These are phyloP conservation scores for Luffa acutangula DNA, from an alignment of 306 rosid species.

Conservation along the genomic window DNA sequence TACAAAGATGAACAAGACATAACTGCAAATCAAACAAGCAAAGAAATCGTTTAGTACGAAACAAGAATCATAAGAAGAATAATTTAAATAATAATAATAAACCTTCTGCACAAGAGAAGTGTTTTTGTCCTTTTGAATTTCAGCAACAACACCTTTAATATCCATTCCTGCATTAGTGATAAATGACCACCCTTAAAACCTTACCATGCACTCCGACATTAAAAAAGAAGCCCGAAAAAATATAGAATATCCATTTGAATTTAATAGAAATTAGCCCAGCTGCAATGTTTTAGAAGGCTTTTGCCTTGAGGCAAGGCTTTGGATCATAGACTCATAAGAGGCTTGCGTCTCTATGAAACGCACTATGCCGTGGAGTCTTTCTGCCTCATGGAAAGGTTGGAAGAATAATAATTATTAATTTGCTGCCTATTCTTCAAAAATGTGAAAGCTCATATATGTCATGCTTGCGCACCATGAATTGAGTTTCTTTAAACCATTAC, in stretches of 20 bases:
- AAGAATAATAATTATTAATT: neutral
- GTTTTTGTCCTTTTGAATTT: constrained; percentile 83
- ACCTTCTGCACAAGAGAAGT: constrained; percentile 97
- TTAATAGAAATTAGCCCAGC: neutral
- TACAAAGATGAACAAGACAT: constrained; percentile 15
- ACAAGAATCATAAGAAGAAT: constrained; percentile 27
- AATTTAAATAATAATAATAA: neutral
- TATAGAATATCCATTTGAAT: constrained; percentile 2
- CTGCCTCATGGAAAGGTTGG: neutral
- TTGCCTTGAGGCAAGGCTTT: neutral
- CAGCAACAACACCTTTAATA: constrained; percentile 99
- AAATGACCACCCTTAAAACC: constrained; percentile 57
- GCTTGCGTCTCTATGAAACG: neutral
- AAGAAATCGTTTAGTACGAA: constrained; percentile 19
- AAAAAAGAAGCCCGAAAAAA: constrained; percentile 20
- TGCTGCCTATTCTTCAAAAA: neutral
- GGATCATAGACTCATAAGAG: neutral
- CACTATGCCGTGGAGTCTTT: neutral
- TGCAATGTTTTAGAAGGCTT: neutral
- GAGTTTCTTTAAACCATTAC: neutral
- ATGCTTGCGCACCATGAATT: neutral
- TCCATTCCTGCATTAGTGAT: constrained; percentile 95
- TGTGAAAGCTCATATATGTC: neutral
- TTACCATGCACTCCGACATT: constrained; percentile 28
- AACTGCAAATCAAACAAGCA: constrained; percentile 12